These are phyloP conservation scores for Citrus cavaleriei DNA, from an alignment of 345 rosid species.

Conservation along the genomic window DNA sequence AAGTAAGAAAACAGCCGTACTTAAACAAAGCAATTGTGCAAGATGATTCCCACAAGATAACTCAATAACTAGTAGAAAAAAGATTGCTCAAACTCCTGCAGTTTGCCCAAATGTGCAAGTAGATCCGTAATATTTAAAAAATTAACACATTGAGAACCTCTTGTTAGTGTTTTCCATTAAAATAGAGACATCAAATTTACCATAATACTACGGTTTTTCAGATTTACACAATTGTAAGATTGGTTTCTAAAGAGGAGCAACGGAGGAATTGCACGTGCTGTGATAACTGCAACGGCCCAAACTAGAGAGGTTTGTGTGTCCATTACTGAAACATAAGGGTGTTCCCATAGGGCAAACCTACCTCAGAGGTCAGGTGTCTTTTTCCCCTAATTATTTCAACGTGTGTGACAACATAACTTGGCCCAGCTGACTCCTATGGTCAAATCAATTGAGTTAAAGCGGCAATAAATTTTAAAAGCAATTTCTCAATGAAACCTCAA, in stretches of 20 bases:
- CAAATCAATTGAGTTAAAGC: too few species aligned
- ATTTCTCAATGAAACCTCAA: neutral
- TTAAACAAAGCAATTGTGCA: neutral
- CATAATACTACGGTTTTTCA: too few species aligned
- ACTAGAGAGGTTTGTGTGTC: neutral
- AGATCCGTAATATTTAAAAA: neutral
- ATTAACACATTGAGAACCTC: neutral
- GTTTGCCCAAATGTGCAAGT: neutral
- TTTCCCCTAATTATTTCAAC: neutral
- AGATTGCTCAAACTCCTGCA: neutral
- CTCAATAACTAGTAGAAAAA: too few species aligned
- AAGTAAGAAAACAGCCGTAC: neutral
- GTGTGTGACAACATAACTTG: neutral
- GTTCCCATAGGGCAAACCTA: too few species aligned
- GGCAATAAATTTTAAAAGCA: neutral
- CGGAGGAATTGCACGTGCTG: neutral
- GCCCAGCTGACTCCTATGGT: neutral
- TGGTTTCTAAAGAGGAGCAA: neutral
- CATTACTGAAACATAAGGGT: too few species aligned
- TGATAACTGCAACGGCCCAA: neutral
- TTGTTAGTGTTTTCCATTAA: too few species aligned
- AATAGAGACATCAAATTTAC: too few species aligned
- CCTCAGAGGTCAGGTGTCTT: neutral
- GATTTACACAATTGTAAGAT: too few species aligned
- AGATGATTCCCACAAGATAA: neutral